Evolutionary conservation across 78 protist genomes (phyloP).

Genomic region (Protostelium mycophagum): DNA sequence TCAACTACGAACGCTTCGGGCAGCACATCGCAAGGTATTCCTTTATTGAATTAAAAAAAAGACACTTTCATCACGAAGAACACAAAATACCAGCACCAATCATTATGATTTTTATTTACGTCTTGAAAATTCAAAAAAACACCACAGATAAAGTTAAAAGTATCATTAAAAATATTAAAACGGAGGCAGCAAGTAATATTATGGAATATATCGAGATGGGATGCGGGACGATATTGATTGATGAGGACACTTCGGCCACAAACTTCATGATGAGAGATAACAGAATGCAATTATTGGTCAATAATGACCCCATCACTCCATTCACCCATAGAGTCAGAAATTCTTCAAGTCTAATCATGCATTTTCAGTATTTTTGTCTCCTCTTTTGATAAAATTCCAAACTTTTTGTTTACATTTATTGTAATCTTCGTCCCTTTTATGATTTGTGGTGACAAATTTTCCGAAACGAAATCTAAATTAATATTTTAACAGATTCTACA

Average conservation of each 20-base stretch:
- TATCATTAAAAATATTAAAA: neutral
- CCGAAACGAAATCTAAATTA: no score
- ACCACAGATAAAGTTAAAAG: no score
- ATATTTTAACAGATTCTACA: neutral
- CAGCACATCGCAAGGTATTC: conserved; percentile 43
- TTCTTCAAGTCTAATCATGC: neutral
- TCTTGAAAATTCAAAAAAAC: no score
- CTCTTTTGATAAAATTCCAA: no score
- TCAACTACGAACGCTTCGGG: conserved; percentile 44
- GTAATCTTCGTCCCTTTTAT: no score
- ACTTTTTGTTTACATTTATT: no score
- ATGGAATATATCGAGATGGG: conserved; percentile 37
- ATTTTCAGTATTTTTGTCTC: neutral
- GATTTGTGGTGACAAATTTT: no score
- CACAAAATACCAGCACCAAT: no score
- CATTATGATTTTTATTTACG: no score
- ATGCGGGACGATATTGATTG: conserved; percentile 36
- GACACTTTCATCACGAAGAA: no score
- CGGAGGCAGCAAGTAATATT: conserved; percentile 7
- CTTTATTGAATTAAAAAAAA: no score
- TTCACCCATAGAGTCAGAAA: conserved; percentile 15
- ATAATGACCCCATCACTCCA: conserved; percentile 59
- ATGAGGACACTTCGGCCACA: conserved; percentile 71
- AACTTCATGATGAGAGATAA: conserved; percentile 63
- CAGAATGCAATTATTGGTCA: conserved; percentile 36